Evolutionary conservation across 352 stramenopile genomes (phyloP).

Genomic region (Phytophthora cactorum): DNA sequence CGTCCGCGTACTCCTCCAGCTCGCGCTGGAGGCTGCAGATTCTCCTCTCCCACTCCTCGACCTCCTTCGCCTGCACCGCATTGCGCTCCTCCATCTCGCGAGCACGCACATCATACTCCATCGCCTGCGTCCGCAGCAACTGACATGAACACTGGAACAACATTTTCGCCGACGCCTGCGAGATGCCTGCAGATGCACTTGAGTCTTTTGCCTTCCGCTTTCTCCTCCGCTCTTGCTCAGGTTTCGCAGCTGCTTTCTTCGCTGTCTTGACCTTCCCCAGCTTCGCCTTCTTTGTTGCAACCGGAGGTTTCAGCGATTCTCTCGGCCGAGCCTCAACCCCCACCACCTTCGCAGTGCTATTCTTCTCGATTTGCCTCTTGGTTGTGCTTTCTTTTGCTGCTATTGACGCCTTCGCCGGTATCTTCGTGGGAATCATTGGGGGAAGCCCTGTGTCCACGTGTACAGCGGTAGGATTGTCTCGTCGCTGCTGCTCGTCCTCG

Average conservation of each 20-base stretch:
- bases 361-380: background rate
- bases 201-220: constrained; percentile 22
- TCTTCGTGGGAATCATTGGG: constrained; percentile 4
- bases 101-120: constrained; percentile 57
- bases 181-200: constrained; percentile 13
- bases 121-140: constrained; percentile 37
- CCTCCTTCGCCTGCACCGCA: constrained; percentile 30
- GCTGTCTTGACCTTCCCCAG: background rate
- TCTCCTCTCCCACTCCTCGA: constrained; percentile 48
- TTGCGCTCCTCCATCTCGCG: constrained; percentile 54
- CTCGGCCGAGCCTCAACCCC: background rate
- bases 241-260: constrained; percentile 25
- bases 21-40: constrained; percentile 38
- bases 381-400: background rate
- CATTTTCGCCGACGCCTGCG: constrained; percentile 38
- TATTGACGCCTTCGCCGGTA: constrained; percentile 4
- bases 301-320: background rate
- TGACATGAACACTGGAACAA: constrained; percentile 54
- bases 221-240: constrained; percentile 19
- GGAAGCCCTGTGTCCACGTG: background rate
- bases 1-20: constrained; percentile 35
- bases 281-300: constrained; percentile 14
- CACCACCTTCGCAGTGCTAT: background rate
- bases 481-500: constrained; percentile 23
- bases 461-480: background rate